Evolutionary conservation across 1,284 basidiomycete species (phyloP), one percentile per base, ranked within the genome.

Genomic region (Earliella scabrosa): DNA sequence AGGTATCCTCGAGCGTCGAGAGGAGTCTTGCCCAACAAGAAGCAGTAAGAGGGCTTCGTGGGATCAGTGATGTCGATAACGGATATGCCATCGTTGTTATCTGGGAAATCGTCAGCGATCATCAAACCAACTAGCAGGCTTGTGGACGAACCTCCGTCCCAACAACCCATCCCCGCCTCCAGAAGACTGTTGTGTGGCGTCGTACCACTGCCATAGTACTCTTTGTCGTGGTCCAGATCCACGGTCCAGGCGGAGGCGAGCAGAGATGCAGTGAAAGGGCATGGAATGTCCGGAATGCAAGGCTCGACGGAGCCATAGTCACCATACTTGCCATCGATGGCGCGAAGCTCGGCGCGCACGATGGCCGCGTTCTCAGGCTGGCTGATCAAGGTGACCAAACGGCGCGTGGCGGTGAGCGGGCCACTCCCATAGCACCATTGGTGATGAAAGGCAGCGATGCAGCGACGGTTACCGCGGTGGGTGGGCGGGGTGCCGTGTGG

Each of bases 51-150:
- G 3, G 73, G 73, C 36, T 68, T 59, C 11, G 59, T 43, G 1
- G 74, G 73, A 54, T 75, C 67, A 1, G 75, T 75, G 26, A 79
- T 63, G 54, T 79, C 78, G 35, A 79, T 63, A 31, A 79, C 60
- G 0, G 77, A 74, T 9, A 77, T 72, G 0, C 76, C 77, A 34
- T 75, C 75, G 55, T 77, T 68, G 54, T 77, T 77, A 45, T 73
- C 77, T 78, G 53, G 20, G 20, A 13, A 38, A 21, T 43, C 36
- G 23, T 41, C n/a, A 10, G 16, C 9, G 29, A 31, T n/a, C n/a
- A n/a, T n/a, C n/a, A n/a, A n/a, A n/a, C n/a, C n/a, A n/a, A n/a
- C n/a, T n/a, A n/a, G n/a, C n/a, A n/a, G n/a, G n/a, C n/a, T 39
- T 45, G 18, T 11, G 31, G 20, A 32, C 16, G n/a, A 32, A 73